Conservation (phyloP, 805 yeast species). For the Hanseniaspora jakobsenii region DNA sequence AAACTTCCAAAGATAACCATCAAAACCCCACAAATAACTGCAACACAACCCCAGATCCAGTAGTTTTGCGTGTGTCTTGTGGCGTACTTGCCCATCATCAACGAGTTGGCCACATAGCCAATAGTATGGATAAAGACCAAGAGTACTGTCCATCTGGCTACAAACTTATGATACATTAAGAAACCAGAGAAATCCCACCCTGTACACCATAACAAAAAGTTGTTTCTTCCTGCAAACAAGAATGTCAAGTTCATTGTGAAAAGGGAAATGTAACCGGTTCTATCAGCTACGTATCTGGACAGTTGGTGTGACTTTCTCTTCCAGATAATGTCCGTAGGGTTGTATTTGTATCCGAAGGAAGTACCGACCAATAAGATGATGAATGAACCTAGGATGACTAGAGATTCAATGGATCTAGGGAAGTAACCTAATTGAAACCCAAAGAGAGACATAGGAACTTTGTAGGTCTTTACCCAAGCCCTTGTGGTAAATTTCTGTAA, state of each 20-base stretch:
- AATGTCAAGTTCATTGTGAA: slow-evolving; percentile 43
- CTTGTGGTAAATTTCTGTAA: neutral
- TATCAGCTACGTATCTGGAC: slow-evolving; percentile 33
- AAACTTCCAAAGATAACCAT: slow-evolving; percentile 34
- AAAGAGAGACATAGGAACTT: slow-evolving; percentile 31
- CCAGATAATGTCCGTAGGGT: slow-evolving; percentile 13
- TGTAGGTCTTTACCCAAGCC: slow-evolving; percentile 19
- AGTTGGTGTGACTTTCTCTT: slow-evolving; percentile 13
- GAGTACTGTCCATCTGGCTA: slow-evolving; percentile 35
- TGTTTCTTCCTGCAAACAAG: slow-evolving; percentile 58
- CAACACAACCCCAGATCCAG: slow-evolving; percentile 26
- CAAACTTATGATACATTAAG: slow-evolving; percentile 50
- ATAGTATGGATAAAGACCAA: slow-evolving; percentile 16
- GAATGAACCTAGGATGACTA: slow-evolving; percentile 14
- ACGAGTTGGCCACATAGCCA: slow-evolving; percentile 14
- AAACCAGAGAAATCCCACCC: slow-evolving; percentile 53
- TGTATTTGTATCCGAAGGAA: slow-evolving; percentile 16
- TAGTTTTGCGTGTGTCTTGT: slow-evolving; percentile 31
- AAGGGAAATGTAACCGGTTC: slow-evolving; percentile 38
- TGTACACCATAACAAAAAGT: slow-evolving; percentile 45
- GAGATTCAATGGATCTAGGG: slow-evolving; percentile 14
- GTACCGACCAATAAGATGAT: slow-evolving; percentile 12
- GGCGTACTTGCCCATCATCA: slow-evolving; percentile 9
- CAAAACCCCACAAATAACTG: slow-evolving; percentile 26
- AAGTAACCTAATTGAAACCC: slow-evolving; percentile 18